phyloP scores from a whole-genome alignment of 2,329 filamentous ascomycete species.

The Trichoderma sp. region DNA sequence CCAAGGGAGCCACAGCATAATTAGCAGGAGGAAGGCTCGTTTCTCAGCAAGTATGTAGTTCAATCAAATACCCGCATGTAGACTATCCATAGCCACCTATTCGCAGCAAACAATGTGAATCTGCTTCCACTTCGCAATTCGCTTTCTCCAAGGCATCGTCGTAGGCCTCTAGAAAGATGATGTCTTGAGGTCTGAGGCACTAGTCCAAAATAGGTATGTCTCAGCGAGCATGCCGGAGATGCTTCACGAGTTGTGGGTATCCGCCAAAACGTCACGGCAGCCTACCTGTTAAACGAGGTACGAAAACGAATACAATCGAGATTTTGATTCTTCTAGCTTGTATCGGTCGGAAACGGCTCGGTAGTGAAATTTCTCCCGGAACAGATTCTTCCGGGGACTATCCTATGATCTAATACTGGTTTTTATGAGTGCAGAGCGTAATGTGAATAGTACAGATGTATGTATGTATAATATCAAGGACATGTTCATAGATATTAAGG shows the following conservation, averaged over 20 bases:
- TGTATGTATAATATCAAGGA: not conserved
- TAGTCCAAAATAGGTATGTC: not conserved
- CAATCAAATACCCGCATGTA: not conserved
- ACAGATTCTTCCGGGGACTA: not conserved
- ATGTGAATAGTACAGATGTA: not conserved
- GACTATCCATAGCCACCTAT: not conserved
- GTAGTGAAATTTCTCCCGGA: not conserved
- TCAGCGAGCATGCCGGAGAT: constrained; percentile 6
- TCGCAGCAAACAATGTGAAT: not conserved
- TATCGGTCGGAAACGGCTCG: not conserved
- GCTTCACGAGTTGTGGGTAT: not conserved
- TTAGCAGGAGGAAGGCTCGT: not conserved
- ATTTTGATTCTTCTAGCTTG: not conserved
- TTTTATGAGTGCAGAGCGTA: not conserved
- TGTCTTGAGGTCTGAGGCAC: not conserved
- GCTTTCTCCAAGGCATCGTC: not conserved
- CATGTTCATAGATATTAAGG: not conserved
- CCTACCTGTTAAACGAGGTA: not conserved
- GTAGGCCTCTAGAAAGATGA: not conserved
- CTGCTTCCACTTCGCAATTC: not conserved
- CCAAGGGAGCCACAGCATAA: not conserved
- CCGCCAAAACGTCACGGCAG: not conserved
- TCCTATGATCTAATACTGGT: not conserved
- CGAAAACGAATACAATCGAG: not conserved
- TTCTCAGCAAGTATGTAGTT: not conserved